Evolutionary conservation across 164 flowering plant species (phyloP).

Genomic region (Umbilicus rupestris): DNA sequence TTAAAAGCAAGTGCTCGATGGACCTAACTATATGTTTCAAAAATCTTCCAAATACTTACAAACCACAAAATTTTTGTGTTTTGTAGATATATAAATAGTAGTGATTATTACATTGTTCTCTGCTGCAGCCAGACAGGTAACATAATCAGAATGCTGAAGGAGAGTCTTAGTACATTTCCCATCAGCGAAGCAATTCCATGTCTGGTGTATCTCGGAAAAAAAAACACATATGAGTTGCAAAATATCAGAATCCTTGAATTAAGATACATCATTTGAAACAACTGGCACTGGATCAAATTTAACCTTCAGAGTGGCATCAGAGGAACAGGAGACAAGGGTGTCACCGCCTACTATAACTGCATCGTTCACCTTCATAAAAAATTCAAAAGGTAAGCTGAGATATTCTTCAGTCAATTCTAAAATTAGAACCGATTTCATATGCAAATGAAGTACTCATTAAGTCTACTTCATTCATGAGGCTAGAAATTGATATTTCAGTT

Average conservation of each 20-base stretch:
- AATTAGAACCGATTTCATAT: background rate
- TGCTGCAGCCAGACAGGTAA: conserved; percentile 86
- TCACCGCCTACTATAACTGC: conserved; percentile 66
- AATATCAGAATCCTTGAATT: conserved; percentile 1
- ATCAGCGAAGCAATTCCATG: conserved; percentile 82
- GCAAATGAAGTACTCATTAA: too few species aligned
- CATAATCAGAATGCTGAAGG: conserved; percentile 90
- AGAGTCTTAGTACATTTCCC: conserved; percentile 76
- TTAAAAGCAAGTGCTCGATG: background rate
- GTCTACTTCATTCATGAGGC: too few species aligned
- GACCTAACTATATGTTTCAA: background rate
- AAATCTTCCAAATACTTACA: background rate
- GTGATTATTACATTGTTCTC: conserved; percentile 68
- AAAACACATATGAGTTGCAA: background rate
- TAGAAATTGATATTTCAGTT: too few species aligned
- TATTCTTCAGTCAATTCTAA: too few species aligned
- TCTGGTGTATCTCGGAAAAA: conserved; percentile 29
- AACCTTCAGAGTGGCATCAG: conserved; percentile 92
- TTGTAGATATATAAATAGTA: background rate
- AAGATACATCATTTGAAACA: background rate
- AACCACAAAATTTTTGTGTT: background rate
- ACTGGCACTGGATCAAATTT: conserved; percentile 4
- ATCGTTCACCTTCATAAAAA: conserved; percentile 79
- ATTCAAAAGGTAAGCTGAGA: background rate
- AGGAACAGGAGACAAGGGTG: conserved; percentile 89